Conservation (phyloP, 164 flowering plant genomes). For the Litsea cubeba region DNA sequence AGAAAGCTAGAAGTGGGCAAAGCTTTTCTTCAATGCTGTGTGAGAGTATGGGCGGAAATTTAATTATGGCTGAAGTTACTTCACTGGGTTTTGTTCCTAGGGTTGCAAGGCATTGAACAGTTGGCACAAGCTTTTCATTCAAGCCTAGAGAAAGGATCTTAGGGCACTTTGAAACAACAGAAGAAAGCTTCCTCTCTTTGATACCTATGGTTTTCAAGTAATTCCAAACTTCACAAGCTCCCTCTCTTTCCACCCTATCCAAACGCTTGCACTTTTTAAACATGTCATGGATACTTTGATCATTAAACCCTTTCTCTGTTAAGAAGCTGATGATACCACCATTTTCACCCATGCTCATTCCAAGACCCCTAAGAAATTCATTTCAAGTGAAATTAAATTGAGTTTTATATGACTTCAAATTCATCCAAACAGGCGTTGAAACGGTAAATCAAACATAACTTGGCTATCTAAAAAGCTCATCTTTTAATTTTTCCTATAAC, state of each 20-base stretch:
- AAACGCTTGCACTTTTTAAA: constrained; percentile 75
- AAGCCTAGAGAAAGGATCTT: constrained; percentile 65
- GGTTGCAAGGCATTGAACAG: constrained; percentile 72
- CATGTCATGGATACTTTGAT: constrained; percentile 57
- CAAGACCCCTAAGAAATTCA: constrained; percentile 25
- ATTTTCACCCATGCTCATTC: constrained; percentile 33
- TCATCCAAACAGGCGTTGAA: background rate
- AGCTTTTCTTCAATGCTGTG: constrained; percentile 95
- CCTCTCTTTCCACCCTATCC: constrained; percentile 43
- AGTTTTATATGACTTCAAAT: too few species aligned
- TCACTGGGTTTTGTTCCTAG: constrained; percentile 67
- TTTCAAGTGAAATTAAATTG: background rate
- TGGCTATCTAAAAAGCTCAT: background rate
- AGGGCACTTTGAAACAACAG: constrained; percentile 73
- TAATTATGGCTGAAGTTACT: constrained; percentile 64
- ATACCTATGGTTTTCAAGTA: constrained; percentile 80
- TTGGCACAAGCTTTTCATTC: constrained; percentile 79
- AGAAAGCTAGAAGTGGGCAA: constrained; percentile 87
- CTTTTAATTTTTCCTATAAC: background rate
- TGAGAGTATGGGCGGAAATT: constrained; percentile 73
- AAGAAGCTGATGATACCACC: constrained; percentile 72
- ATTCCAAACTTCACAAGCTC: constrained; percentile 73
- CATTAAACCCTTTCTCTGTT: constrained; percentile 75
- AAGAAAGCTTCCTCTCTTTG: constrained; percentile 75
- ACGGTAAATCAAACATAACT: background rate